Base-by-base conservation (phyloP, 805 yeast species). In the Lachancea thermotolerans region DNA sequence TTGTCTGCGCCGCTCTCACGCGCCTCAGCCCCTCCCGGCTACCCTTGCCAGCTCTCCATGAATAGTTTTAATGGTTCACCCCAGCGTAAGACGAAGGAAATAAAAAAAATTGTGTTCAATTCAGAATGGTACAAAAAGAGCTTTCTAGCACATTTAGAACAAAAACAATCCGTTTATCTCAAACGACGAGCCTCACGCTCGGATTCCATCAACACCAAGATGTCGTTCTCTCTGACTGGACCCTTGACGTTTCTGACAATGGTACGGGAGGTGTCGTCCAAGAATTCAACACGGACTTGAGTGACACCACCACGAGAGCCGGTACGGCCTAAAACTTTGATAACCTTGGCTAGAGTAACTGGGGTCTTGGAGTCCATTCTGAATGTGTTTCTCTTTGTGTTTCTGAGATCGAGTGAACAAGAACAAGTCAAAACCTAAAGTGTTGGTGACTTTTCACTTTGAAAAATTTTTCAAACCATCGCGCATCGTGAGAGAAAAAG, bases 251-350 rank as follows among this genome's bases (percentile, higher is more conserved):
- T 87, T 82, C 96, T 86, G 80, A 87, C 95, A 67, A 87, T 87
- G 69, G 93, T 84, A 81, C 96, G 85, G 75, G 93, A 78, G 69
- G 90, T 78, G 73, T 88, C 96, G 69, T 88, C 96, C 72, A 87
- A 78, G 83, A 87, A 88, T 77, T 87, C 95, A 69, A 87, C 96
- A 76, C 96, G 87, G 76, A 88, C 96, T 77, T 87, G 96, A 77
- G 95, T 87, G 75, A 87, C 96, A 81, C 96, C 96, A 85, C 98
- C 98, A 80, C 98, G 91, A 74, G 99, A 91, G 74, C 99, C 99
- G 84, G 99, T 91, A 79, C 99, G 91, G 75, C 98, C 98, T 77
- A 91, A 82, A 74, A 91, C 98, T 81, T 91, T 93, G 78, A 88
- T 88, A 72, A 91, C 99, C 82, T 91, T 91, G 73, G 98, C 99